Base-by-base conservation (phyloP, 169 alveolate species). In the Plasmodium blacklocki region DNA sequence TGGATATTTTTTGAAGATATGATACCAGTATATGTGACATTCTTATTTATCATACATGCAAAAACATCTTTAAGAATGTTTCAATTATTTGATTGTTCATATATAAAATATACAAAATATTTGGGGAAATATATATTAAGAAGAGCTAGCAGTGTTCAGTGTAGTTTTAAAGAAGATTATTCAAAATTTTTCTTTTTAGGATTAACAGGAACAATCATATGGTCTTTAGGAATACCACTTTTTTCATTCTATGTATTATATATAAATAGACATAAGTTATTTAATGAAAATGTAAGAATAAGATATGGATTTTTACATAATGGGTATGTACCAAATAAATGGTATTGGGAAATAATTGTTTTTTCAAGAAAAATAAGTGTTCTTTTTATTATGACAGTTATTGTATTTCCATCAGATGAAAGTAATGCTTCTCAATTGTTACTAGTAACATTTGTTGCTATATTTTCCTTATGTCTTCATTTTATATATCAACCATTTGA, bases 321-420 rank as follows among this genome's bases (percentile, higher is more conserved):
- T 70, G 97, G 97, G 2, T 95, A 92, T 93, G 87, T 89, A 70
- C 93, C 88, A 52, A 93, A 88, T 43, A 94, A 78, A 92, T 95
- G 97, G 97, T 95, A 83, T 89, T 95, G 97, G 97, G 97, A 95
- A 76, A 87, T 92, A 15, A 86, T 95, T 18, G 97, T 95, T 74
- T 95, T 95, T 93, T 86, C 94, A 12, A 72, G 97, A 15, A 95
- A 95, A 63, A 73, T 95, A 73, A 49, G 92, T 63, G 95, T 95
- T 14, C 92, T 95, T 26, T 94, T 95, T 50, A 93, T 93, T 59
- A 95, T 95, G 54, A 92, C 95, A 45, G 93, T 94, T 54, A 94
- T 91, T 54, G 47, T 94, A 32, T 93, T 93, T 19, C 95, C 96
- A 29, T 86, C 96, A 8, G 91, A 91, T n/a, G 90, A 90, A 70